Evolutionary conservation across 371 early-diverging fungal genomes (phyloP).

Genomic region (Saksenaea vasiformis): DNA sequence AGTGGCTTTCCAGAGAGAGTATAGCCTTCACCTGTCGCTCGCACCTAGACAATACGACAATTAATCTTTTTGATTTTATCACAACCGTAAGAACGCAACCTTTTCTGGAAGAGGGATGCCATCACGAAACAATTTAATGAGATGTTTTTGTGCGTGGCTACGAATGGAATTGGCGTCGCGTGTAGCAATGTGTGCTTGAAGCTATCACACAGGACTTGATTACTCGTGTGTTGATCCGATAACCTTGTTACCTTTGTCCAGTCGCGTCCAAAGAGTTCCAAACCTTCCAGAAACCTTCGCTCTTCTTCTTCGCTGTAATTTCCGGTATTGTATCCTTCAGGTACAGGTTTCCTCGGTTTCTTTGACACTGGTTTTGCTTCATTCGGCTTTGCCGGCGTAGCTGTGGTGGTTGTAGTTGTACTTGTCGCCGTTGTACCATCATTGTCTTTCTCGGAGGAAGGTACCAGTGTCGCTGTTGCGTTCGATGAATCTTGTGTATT

Average conservation of each 20-base stretch:
- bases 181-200: conserved; percentile 73
- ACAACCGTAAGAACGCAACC: conserved; percentile 26
- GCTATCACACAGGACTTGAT: conserved; percentile 30
- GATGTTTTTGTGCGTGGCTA: conserved; percentile 90
- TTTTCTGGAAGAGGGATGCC: conserved; percentile 77
- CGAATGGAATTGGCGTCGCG: conserved; percentile 83
- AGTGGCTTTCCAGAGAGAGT: conserved; percentile 86
- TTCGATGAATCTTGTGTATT: conserved; percentile 1
- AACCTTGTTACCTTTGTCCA: conserved; percentile 66
- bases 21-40: conserved; percentile 82
- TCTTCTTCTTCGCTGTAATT: conserved; percentile 82
- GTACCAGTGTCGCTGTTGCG: neutral
- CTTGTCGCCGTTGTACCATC: conserved; percentile 8
- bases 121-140: conserved; percentile 86
- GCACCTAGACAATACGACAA: conserved; percentile 40
- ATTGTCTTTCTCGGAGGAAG: conserved; percentile 17
- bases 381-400: neutral
- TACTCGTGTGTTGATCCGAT: neutral
- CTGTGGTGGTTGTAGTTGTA: too few species aligned
- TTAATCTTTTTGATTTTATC: neutral
- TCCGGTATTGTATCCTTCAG: conserved; percentile 67
- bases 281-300: conserved; percentile 69
- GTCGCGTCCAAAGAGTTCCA: conserved; percentile 80
- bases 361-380: conserved; percentile 18
- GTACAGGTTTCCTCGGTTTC: conserved; percentile 44